Evolutionary conservation across 164 flowering plant species (phyloP).

Genomic region (Taxillus chinensis): DNA sequence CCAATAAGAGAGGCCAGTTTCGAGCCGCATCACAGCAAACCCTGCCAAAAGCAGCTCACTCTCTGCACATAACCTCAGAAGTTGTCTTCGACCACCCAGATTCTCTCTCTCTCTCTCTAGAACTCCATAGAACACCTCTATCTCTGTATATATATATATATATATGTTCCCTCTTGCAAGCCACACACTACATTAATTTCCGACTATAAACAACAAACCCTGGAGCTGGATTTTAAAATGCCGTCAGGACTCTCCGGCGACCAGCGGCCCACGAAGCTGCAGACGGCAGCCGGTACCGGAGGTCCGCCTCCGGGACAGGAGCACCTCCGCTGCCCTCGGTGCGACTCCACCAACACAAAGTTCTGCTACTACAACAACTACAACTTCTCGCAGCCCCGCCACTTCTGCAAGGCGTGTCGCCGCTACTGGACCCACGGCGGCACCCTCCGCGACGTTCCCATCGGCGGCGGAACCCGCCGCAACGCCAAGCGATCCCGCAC

Average conservation of each 20-base stretch:
- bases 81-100: too few relatives aligned
- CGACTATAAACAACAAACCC: neutral
- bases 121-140: neutral
- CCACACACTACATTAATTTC: too few relatives aligned
- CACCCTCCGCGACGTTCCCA: constrained; percentile 59
- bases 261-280: constrained; percentile 7
- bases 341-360: constrained; percentile 63
- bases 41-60: too few relatives aligned
- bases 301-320: constrained; percentile 41
- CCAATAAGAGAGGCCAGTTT: too few relatives aligned
- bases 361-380: constrained; percentile 89
- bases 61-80: too few relatives aligned
- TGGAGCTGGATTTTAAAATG: constrained; percentile 7
- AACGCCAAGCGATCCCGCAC: constrained; percentile 50
- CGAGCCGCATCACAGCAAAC: too few relatives aligned
- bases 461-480: constrained; percentile 61
- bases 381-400: constrained; percentile 73
- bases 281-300: constrained; percentile 5
- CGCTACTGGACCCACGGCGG: constrained; percentile 86
- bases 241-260: constrained; percentile 20
- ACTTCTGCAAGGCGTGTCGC: constrained; percentile 66
- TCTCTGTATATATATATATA: too few relatives aligned
- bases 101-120: neutral
- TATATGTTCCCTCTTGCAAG: too few relatives aligned
- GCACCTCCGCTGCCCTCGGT: constrained; percentile 60